phyloP scores from a whole-genome alignment of 228 moss, liverwort and hornwort genomes.

The Sphagnum fallax region DNA sequence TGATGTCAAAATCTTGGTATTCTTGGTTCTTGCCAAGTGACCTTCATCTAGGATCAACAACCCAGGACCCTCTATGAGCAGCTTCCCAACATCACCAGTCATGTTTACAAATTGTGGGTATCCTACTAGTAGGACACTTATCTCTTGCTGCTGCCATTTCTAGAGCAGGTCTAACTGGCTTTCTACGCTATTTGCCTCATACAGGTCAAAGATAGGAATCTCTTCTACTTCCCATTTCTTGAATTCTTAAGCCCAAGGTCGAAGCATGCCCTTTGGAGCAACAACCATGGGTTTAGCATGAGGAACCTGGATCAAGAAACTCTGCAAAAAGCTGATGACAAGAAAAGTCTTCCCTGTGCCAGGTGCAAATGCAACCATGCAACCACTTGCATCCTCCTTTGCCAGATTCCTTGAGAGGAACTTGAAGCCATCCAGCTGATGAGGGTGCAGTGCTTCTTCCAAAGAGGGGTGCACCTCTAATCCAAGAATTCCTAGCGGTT shows the following conservation, averaged over 20 bases:
- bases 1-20: slow-evolving; percentile 59
- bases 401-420: slow-evolving; percentile 63
- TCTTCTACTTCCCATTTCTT: slow-evolving; percentile 72
- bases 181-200: slow-evolving; percentile 24
- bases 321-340: slow-evolving; percentile 80
- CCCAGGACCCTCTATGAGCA: slow-evolving; percentile 61
- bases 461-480: slow-evolving; percentile 56
- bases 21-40: slow-evolving; percentile 63
- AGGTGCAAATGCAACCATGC: slow-evolving; percentile 87
- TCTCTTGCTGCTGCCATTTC: slow-evolving; percentile 52
- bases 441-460: slow-evolving; percentile 48
- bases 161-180: slow-evolving; percentile 40
- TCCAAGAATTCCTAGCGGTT: slow-evolving; percentile 25
- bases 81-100: slow-evolving; percentile 36
- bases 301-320: slow-evolving; percentile 58
- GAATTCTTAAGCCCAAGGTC: slow-evolving; percentile 66
- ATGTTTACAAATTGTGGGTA: slow-evolving; percentile 52
- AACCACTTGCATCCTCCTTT: slow-evolving; percentile 69
- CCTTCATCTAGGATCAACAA: slow-evolving; percentile 85
- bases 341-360: slow-evolving; percentile 91
- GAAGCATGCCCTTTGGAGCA: slow-evolving; percentile 86
- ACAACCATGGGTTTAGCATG: slow-evolving; percentile 68
- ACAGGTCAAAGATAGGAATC: slow-evolving; percentile 22
- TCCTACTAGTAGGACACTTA: slow-evolving; percentile 71
- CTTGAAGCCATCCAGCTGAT: slow-evolving; percentile 80